Evolutionary conservation across 345 rosid species (phyloP), one percentile per base, ranked within the genome.

Genomic region (Gossypium thurberi): DNA sequence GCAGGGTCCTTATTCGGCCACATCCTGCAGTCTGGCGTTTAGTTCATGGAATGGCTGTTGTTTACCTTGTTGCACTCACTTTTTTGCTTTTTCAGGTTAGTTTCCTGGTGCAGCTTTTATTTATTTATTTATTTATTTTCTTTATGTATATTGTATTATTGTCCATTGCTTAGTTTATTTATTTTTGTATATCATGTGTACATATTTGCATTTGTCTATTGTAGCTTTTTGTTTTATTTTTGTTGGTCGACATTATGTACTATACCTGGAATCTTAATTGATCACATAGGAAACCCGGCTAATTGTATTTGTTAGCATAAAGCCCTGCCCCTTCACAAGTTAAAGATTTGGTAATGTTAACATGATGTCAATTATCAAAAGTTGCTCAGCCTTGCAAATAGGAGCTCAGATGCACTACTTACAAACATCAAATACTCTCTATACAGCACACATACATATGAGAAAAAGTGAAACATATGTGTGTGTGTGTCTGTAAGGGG

Each of bases 11-110:
- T 33, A 95, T 92, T 40, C 89, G 99, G 80, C 99, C 99, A 25
- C 99, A 95, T 81, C 99, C 99, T 62, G 96, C 98, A 77, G 82
- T 92, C 72, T 95, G 98, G 98, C 96, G 98, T 33, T 82, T 95
- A 81, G 99, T 91, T 84, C 99, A 95, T 80, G 99, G 99, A 77
- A 80, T 96, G 93, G 98, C 99, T 48, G 92, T 96, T 64, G 76
- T 91, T 68, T 96, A 96, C 84, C 88, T 96, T 61, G 96, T 93
- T 69, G 82, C 90, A 70, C 98, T 96, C 70, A 88, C 99, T 25
- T 96, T 95, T 83, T 88, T 91, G 75, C 98, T 96, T 81, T 96
- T 96, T 79, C 99, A 96, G 98, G 99, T 95, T 84, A 60, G 83
- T 56, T 65, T 78, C 72, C 71, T 2, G 52, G 64, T 42, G 65